Percentiles rank a stretch among this genome's conserved stretches.
phyloP scores from a whole-genome alignment of 2,329 filamentous ascomycete species.

The Fusarium ambrosium region DNA sequence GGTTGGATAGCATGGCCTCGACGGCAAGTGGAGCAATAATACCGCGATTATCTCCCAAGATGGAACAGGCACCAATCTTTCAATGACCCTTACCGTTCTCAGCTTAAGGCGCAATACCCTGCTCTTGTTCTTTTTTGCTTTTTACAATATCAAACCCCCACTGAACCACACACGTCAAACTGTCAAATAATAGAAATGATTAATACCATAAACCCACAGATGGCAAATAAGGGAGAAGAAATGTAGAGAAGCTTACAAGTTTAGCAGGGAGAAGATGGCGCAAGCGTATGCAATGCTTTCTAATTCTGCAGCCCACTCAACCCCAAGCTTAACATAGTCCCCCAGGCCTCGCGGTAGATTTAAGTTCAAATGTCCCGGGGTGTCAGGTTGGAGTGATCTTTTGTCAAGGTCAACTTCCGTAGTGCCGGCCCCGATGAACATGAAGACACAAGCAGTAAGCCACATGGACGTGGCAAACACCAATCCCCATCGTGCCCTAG shows the following conservation, averaged over 20 bases:
- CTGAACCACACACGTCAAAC: neutral
- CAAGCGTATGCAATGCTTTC: neutral
- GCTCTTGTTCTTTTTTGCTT: neutral
- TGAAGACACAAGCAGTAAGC: neutral
- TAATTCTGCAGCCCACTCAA: neutral
- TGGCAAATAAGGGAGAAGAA: neutral
- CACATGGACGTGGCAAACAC: neutral
- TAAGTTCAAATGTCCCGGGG: accelerated
- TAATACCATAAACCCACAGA: accelerated
- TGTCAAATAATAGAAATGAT: neutral
- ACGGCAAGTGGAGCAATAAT: neutral
- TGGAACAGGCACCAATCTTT: neutral
- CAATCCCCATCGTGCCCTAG: neutral
- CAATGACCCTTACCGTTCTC: neutral
- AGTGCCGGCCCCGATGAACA: neutral
- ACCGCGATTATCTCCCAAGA: neutral
- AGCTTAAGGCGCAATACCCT: neutral
- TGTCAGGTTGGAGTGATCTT: neutral
- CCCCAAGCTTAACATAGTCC: neutral
- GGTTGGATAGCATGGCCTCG: neutral
- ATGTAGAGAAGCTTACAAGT: neutral
- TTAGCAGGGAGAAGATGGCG: neutral
- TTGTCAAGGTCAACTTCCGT: neutral
- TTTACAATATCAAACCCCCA: neutral
- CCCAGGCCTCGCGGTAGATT: neutral